Conservation (phyloP, 768 basidiomycete genomes). For the Multifurca ochricompacta region DNA sequence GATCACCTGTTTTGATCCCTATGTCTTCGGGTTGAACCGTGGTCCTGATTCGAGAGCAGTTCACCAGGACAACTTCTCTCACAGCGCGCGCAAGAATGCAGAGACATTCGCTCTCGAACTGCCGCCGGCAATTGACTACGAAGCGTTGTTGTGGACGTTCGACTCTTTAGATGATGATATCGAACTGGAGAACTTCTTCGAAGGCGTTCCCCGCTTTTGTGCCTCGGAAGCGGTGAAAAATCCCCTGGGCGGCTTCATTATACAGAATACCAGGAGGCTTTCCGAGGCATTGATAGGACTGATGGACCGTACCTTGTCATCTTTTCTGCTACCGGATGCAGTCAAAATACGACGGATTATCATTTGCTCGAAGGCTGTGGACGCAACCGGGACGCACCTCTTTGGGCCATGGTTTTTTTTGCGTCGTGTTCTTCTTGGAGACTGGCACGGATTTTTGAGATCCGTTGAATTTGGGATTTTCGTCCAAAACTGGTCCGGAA, state of each 20-base stretch:
- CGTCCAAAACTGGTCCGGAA: background rate
- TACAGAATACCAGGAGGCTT: background rate
- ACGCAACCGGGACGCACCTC: background rate
- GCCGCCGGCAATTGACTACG: background rate
- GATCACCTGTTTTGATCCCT: background rate
- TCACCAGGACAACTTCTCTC: background rate
- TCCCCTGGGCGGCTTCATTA: background rate
- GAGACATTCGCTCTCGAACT: background rate
- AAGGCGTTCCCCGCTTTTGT: conserved; percentile 5
- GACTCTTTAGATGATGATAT: background rate
- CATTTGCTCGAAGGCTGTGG: conserved; percentile 3
- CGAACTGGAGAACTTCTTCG: conserved; percentile 11
- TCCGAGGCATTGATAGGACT: background rate
- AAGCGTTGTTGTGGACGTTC: conserved; percentile 3
- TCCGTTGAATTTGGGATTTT: conserved; percentile 5
- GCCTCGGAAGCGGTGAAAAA: background rate
- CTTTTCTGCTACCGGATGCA: background rate
- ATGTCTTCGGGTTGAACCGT: background rate
- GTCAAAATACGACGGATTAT: conserved; percentile 7
- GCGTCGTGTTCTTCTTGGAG: background rate
- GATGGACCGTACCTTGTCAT: conserved; percentile 12
- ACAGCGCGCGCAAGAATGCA: background rate
- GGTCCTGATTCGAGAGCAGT: background rate
- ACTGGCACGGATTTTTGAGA: background rate
- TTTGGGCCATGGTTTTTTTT: conserved; percentile 6